Percentiles rank a stretch among this genome's conserved stretches.
Conservation (phyloP, 2,329 filamentous ascomycete species). For the Lasiodiplodia sp. region DNA sequence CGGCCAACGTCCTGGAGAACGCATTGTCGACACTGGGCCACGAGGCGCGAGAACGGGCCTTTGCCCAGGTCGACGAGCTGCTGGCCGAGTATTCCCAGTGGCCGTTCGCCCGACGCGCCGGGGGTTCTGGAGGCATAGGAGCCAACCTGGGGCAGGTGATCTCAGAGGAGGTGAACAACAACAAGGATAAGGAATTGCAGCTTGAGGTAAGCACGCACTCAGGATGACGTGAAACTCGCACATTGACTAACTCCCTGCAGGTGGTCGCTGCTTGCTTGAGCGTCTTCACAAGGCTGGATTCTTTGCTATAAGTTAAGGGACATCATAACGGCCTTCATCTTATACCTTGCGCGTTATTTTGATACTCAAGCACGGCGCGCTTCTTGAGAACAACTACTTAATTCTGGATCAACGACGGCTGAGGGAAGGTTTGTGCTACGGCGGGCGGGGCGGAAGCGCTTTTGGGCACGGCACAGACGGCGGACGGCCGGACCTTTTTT, state of each 20-base stretch:
- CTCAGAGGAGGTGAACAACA: conserved; percentile 82
- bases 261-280: conserved; percentile 93
- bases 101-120: conserved; percentile 85
- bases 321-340: conserved; percentile 12
- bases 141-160: conserved; percentile 91
- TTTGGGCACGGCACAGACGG: neutral
- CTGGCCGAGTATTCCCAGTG: conserved; percentile 96
- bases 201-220: conserved; percentile 73
- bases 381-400: conserved; percentile 19
- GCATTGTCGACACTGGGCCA: conserved; percentile 93
- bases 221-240: neutral
- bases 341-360: conserved; percentile 21
- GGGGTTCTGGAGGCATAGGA: conserved; percentile 82
- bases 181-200: conserved; percentile 93
- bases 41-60: conserved; percentile 91
- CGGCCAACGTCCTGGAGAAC: conserved; percentile 97
- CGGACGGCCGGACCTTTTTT: conserved; percentile 5
- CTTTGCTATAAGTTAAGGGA: conserved; percentile 71
- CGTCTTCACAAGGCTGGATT: conserved; percentile 97
- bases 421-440: neutral
- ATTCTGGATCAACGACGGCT: conserved; percentile 18
- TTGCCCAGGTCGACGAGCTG: conserved; percentile 95
- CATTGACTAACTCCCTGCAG: conserved; percentile 45
- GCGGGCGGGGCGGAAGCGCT: neutral
- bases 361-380: conserved; percentile 12